phyloP scores from a whole-genome alignment of 2,329 filamentous ascomycete genomes.

The Dactylellina haptotyla region DNA sequence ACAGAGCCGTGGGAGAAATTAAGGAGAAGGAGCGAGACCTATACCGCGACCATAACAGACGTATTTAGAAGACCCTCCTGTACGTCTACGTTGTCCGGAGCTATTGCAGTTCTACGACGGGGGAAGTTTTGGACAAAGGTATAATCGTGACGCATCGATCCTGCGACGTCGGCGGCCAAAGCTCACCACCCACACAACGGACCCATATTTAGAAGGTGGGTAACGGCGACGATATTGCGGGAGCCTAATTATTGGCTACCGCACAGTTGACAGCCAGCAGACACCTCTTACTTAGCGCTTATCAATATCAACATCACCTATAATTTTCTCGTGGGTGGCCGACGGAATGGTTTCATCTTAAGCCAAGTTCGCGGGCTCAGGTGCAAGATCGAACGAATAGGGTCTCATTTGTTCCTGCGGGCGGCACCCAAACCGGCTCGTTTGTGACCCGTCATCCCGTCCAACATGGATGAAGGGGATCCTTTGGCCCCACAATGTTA shows the following conservation, averaged over 20 bases:
- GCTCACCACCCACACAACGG: background rate
- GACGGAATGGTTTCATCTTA: background rate
- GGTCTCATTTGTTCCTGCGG: slow-evolving; percentile 2
- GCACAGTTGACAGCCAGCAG: too few relatives aligned
- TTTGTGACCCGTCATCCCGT: slow-evolving; percentile 1
- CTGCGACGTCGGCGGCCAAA: background rate
- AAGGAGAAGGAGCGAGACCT: background rate
- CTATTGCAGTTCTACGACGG: background rate
- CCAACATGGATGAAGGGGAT: slow-evolving; percentile 3
- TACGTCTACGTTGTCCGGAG: background rate
- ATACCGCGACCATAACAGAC: slow-evolving; percentile 3
- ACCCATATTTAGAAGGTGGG: slow-evolving; percentile 22
- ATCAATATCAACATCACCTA: too few relatives aligned
- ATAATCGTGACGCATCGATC: background rate
- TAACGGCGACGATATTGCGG: background rate
- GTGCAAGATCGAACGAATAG: too few relatives aligned
- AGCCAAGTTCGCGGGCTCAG: too few relatives aligned
- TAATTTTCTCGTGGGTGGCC: too few relatives aligned
- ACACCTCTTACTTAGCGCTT: too few relatives aligned
- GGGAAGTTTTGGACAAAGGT: background rate
- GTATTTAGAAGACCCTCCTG: background rate
- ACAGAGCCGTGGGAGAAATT: background rate
- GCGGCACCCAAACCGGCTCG: slow-evolving; percentile 4
- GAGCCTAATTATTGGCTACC: too few relatives aligned
- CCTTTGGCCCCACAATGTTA: background rate